Conservation (phyloP, 306 rosid species). For the Lagenaria siceraria region DNA sequence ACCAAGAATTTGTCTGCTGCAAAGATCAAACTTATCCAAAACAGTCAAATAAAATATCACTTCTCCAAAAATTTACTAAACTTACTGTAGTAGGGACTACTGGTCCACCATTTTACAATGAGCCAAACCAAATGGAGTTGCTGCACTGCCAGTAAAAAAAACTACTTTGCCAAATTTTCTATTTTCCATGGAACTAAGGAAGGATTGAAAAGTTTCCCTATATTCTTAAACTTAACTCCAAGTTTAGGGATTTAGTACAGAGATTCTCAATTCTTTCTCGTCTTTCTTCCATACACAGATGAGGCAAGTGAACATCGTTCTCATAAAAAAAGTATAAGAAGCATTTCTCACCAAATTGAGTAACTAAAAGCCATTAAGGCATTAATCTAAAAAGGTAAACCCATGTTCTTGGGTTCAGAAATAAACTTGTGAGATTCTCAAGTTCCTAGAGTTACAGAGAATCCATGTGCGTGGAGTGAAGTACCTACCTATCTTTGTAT, state of each 20-base stretch:
- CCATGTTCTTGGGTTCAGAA: conserved; percentile 7
- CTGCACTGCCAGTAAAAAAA: neutral
- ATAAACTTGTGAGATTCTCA: neutral
- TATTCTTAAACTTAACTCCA: neutral
- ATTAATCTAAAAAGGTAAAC: neutral
- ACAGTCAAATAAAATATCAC: neutral
- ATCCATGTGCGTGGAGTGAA: neutral
- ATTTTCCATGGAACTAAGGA: neutral
- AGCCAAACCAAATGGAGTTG: neutral
- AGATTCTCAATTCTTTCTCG: neutral
- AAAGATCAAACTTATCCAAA: neutral
- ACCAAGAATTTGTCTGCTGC: neutral
- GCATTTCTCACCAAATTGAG: neutral
- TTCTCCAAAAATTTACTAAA: neutral
- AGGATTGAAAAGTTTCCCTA: neutral
- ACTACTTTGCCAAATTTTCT: neutral
- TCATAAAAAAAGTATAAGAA: neutral
- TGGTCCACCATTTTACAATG: neutral
- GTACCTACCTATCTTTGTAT: neutral
- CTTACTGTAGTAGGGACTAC: neutral
- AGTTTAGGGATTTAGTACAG: neutral
- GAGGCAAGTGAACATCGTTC: neutral
- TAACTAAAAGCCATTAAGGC: neutral
- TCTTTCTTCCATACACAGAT: neutral
- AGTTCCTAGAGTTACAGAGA: neutral